phyloP scores from a whole-genome alignment of 768 basidiomycete genomes.

The Piloderma croceum region DNA sequence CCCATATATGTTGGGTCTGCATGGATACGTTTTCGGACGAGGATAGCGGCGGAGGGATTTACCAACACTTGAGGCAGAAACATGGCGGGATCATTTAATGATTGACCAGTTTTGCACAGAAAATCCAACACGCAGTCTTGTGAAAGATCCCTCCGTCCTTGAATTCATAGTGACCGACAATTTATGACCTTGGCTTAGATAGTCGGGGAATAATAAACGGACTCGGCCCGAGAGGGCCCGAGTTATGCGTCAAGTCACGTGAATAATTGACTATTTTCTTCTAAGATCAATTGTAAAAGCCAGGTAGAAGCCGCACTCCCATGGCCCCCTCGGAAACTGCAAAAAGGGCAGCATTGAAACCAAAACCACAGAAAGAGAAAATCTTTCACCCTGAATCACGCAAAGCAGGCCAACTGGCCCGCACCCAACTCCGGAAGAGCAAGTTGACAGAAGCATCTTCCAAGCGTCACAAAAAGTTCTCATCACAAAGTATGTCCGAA shows the following conservation, averaged over 20 bases:
- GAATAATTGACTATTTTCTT: too few species aligned
- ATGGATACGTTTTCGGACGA: constrained; percentile 24
- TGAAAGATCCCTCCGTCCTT: too few species aligned
- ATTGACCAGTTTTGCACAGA: too few species aligned
- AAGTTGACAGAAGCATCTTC: constrained; percentile 54
- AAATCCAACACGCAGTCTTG: too few species aligned
- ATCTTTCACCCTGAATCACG: constrained; percentile 78
- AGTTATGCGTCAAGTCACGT: too few species aligned
- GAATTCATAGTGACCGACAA: too few species aligned
- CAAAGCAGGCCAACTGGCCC: constrained; percentile 71
- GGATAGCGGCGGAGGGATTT: constrained; percentile 21
- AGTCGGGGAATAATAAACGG: too few species aligned
- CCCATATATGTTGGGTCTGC: constrained; percentile 39
- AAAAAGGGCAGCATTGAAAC: constrained; percentile 19
- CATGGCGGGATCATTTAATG: constrained; percentile 20
- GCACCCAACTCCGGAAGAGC: constrained; percentile 61
- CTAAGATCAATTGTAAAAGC: too few species aligned
- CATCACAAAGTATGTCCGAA: constrained; percentile 41
- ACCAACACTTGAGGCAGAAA: constrained; percentile 25
- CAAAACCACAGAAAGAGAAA: constrained; percentile 60
- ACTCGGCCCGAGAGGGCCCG: too few species aligned
- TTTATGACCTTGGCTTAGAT: too few species aligned
- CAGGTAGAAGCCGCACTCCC: too few species aligned
- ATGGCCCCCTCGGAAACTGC: constrained; percentile 39
- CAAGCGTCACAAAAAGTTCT: constrained; percentile 54